Evolutionary conservation across 202 grass and related monocot species (phyloP).

Genomic region (Panicum virgatum): DNA sequence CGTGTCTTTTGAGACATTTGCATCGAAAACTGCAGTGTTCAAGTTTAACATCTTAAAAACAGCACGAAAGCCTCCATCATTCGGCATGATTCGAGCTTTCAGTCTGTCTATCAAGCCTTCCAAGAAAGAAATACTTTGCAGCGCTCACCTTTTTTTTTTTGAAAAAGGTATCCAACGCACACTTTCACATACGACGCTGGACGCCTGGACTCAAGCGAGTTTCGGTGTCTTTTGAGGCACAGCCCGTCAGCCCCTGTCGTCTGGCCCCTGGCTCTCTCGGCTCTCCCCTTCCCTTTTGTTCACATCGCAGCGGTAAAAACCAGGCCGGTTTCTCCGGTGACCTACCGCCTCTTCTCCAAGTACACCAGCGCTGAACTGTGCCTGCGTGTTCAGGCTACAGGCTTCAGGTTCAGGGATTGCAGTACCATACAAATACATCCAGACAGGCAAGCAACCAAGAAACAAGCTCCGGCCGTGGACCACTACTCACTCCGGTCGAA

Average conservation of each 20-base stretch:
- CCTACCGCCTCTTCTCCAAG: neutral
- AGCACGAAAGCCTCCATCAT: conserved; percentile 5
- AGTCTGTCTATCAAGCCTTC: conserved; percentile 2
- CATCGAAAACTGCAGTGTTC: neutral
- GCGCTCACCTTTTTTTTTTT: neutral
- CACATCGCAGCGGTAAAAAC: neutral
- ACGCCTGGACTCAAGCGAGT: neutral
- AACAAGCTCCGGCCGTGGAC: neutral
- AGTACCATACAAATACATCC: conserved; percentile 5
- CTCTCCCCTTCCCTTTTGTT: neutral
- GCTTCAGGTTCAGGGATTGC: neutral
- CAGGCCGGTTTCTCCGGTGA: neutral
- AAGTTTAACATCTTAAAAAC: neutral
- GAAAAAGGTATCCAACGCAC: neutral
- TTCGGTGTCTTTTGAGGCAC: conserved; percentile 12
- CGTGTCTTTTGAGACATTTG: conserved; percentile 14
- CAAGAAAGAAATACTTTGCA: neutral
- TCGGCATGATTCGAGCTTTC: conserved; percentile 32
- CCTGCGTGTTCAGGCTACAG: neutral
- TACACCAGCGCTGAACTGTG: conserved; percentile 15
- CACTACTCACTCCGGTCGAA: conserved; percentile 17
- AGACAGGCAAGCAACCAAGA: conserved; percentile 9
- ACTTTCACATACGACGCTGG: neutral
- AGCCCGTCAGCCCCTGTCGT: too few relatives aligned
- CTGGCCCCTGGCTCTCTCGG: neutral